phyloP scores from a whole-genome alignment of 2,329 filamentous ascomycete species.

The Thelonectria rubi region DNA sequence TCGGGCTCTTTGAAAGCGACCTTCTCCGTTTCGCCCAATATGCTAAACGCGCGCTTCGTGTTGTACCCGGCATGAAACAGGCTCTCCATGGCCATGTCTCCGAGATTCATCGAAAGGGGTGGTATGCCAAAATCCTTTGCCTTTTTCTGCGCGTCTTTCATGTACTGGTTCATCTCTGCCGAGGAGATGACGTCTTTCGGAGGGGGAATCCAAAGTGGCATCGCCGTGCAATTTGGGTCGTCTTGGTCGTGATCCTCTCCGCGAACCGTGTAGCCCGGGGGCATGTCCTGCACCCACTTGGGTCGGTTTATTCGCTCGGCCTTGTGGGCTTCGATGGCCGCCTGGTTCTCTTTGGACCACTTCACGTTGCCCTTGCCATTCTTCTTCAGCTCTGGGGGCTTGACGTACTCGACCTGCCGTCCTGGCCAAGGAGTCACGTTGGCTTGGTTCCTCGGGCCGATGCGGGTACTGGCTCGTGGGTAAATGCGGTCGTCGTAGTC shows the following conservation, averaged over 20 bases:
- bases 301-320: slow-evolving; percentile 81
- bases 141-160: slow-evolving; percentile 72
- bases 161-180: slow-evolving; percentile 77
- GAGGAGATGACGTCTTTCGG: slow-evolving; percentile 59
- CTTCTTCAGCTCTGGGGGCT: slow-evolving; percentile 86
- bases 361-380: slow-evolving; percentile 81
- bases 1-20: slow-evolving; percentile 85
- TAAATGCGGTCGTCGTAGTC: slow-evolving; percentile 99
- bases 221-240: slow-evolving; percentile 78
- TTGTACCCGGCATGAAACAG: slow-evolving; percentile 79
- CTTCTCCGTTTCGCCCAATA: slow-evolving; percentile 73
- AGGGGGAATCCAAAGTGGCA: slow-evolving; percentile 81
- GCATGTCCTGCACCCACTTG: slow-evolving; percentile 94
- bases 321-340: slow-evolving; percentile 84
- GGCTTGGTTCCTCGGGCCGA: slow-evolving; percentile 92
- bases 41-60: slow-evolving; percentile 72
- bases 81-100: slow-evolving; percentile 82
- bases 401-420: slow-evolving; percentile 87
- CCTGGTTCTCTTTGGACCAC: slow-evolving; percentile 79
- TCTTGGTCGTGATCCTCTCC: slow-evolving; percentile 80
- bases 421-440: slow-evolving; percentile 87
- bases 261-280: slow-evolving; percentile 82
- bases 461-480: slow-evolving; percentile 89
- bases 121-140: slow-evolving; percentile 75
- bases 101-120: slow-evolving; percentile 82